A percentile compares a stretch with the other conserved stretches of the same genome.
These are phyloP conservation scores for Botryotinia calthae DNA, from an alignment of 2,329 filamentous ascomycete species.

Conservation along the genomic window DNA sequence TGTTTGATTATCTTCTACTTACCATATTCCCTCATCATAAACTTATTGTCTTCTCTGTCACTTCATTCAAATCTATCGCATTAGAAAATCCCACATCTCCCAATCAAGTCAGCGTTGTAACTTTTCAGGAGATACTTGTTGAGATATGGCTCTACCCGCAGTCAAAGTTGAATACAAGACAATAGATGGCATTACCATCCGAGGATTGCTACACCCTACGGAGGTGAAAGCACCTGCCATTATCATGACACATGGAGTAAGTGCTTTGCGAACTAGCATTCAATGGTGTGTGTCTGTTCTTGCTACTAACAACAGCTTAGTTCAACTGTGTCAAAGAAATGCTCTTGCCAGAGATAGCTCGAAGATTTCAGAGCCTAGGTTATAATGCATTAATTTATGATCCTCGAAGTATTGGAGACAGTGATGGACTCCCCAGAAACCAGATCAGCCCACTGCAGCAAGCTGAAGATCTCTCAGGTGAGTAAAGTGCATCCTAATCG, in stretches of 20 bases:
- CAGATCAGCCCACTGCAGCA: slow-evolving; percentile 39
- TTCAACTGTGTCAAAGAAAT: slow-evolving; percentile 29
- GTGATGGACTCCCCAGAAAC: slow-evolving; percentile 37
- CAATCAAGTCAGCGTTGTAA: background rate
- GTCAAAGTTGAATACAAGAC: background rate
- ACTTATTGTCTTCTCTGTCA: background rate
- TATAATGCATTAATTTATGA: slow-evolving; percentile 42
- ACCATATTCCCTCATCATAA: background rate
- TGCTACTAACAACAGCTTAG: slow-evolving; percentile 3
- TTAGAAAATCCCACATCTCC: no score
- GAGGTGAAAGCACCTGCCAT: background rate
- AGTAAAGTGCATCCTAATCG: background rate
- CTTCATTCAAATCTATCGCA: background rate
- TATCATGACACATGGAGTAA: background rate
- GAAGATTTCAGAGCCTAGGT: slow-evolving; percentile 30
- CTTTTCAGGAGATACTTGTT: background rate
- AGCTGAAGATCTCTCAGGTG: slow-evolving; percentile 32
- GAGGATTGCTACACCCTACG: background rate
- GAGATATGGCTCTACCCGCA: background rate
- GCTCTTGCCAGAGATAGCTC: slow-evolving; percentile 22
- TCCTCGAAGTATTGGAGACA: slow-evolving; percentile 38
- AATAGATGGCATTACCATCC: background rate
- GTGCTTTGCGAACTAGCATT: background rate
- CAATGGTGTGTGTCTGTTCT: background rate
- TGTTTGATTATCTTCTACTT: background rate